phyloP scores from a whole-genome alignment of 768 basidiomycete species.

The Hypholoma sublateritium region DNA sequence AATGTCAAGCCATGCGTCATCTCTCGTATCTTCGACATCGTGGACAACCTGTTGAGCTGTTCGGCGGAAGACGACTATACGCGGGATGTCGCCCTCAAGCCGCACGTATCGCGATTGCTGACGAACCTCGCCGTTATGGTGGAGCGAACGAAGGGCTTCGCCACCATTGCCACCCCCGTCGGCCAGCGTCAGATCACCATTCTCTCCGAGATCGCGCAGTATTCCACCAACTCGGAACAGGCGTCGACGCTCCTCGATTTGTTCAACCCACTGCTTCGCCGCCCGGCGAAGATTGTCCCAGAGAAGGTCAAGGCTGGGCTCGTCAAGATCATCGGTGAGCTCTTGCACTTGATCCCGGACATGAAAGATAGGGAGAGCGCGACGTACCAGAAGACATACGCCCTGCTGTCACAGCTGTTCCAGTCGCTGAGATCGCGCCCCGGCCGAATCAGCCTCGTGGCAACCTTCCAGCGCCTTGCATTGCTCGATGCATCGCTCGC shows the following conservation, averaged over 20 bases:
- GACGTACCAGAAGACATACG: slow-evolving; percentile 54
- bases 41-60: slow-evolving; percentile 65
- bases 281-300: slow-evolving; percentile 69
- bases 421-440: slow-evolving; percentile 70
- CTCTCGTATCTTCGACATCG: slow-evolving; percentile 78
- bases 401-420: slow-evolving; percentile 75
- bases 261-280: slow-evolving; percentile 78
- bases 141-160: slow-evolving; percentile 53
- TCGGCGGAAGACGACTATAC: slow-evolving; percentile 51
- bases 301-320: slow-evolving; percentile 88
- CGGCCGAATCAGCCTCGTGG: slow-evolving; percentile 68
- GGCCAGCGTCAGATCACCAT: slow-evolving; percentile 82
- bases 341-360: slow-evolving; percentile 69
- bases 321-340: slow-evolving; percentile 64
- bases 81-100: slow-evolving; percentile 58
- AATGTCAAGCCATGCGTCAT: slow-evolving; percentile 89
- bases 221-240: slow-evolving; percentile 67
- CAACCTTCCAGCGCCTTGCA: slow-evolving; percentile 56
- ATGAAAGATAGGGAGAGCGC: slow-evolving; percentile 43
- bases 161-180: slow-evolving; percentile 56
- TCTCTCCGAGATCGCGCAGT: slow-evolving; percentile 76
- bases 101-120: slow-evolving; percentile 71
- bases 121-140: slow-evolving; percentile 69
- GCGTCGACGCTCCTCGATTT: slow-evolving; percentile 71
- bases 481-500: slow-evolving; percentile 46